Conservation (phyloP, 1,139 yeast genomes). For the Yamadazyma epiphylla region DNA sequence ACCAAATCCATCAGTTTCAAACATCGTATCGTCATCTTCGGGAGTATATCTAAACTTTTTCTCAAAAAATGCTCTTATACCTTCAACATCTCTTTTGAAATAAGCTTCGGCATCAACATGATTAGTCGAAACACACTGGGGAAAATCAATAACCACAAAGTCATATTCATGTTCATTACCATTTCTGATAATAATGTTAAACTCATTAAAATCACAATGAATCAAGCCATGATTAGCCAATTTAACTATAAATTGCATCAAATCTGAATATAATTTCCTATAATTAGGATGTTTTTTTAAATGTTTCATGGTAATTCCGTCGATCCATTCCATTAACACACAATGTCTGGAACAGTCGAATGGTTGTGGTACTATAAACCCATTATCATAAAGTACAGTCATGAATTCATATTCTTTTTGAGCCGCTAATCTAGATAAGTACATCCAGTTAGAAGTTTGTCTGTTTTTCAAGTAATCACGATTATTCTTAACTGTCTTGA, state of each 20-base stretch:
- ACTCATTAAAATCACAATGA: slow-evolving; percentile 97
- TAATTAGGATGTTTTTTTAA: slow-evolving; percentile 66
- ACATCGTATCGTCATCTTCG: slow-evolving; percentile 56
- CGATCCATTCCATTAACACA: slow-evolving; percentile 86
- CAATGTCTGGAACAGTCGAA: slow-evolving; percentile 88
- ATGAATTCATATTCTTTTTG: slow-evolving; percentile 87
- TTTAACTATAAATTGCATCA: slow-evolving; percentile 82
- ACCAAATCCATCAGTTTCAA: slow-evolving; percentile 75
- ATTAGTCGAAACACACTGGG: slow-evolving; percentile 93
- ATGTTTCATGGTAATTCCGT: slow-evolving; percentile 87
- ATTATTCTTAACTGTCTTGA: slow-evolving; percentile 86
- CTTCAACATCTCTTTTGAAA: slow-evolving; percentile 89
- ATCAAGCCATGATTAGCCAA: slow-evolving; percentile 86
- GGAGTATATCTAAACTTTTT: slow-evolving; percentile 76
- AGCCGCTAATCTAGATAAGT: slow-evolving; percentile 84
- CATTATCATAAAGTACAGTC: slow-evolving; percentile 68
- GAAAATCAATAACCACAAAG: slow-evolving; percentile 93
- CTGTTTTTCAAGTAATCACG: slow-evolving; percentile 81
- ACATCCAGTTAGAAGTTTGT: slow-evolving; percentile 84
- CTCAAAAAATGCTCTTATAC: slow-evolving; percentile 78
- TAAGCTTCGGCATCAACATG: slow-evolving; percentile 85
- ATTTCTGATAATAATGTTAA: slow-evolving; percentile 79
- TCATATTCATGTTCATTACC: slow-evolving; percentile 54
- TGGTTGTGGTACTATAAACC: slow-evolving; percentile 85
- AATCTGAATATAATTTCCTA: slow-evolving; percentile 69